Conservation (phyloP, 2,329 filamentous ascomycete genomes). For the Microdochium paspali region DNA sequence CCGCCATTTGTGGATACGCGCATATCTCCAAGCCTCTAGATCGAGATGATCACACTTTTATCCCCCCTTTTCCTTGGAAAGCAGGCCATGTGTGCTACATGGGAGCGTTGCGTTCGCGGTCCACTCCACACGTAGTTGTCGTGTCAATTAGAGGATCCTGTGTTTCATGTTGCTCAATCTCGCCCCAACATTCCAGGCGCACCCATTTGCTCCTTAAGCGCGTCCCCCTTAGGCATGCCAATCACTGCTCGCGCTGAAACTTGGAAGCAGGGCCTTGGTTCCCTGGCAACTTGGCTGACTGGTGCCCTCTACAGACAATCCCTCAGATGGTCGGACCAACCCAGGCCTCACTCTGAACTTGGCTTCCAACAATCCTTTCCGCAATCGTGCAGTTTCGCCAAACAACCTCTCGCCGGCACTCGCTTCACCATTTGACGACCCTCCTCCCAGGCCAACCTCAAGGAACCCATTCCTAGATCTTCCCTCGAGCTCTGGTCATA, state of each 20-base stretch:
- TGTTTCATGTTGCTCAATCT: neutral
- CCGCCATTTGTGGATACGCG: neutral
- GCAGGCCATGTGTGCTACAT: neutral
- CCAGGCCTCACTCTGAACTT: constrained; percentile 55
- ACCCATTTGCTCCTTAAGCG: neutral
- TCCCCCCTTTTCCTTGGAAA: neutral
- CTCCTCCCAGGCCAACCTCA: constrained; percentile 51
- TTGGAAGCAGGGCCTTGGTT: neutral
- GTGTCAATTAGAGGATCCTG: neutral
- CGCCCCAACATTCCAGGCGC: neutral
- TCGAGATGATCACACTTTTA: neutral
- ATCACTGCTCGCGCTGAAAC: neutral
- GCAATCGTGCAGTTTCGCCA: constrained; percentile 62
- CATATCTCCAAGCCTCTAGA: neutral
- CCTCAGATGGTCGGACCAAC: constrained; percentile 26
- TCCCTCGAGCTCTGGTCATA: constrained; percentile 22
- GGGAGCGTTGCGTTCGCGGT: neutral
- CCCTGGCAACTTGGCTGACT: neutral
- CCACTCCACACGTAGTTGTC: neutral
- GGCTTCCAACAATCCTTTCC: constrained; percentile 75
- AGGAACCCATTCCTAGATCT: constrained; percentile 69
- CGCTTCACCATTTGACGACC: constrained; percentile 52
- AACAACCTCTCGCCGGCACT: constrained; percentile 28
- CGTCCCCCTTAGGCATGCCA: neutral
- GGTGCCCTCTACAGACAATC: neutral